A percentile compares a stretch with the other conserved stretches of the same genome.
Conservation (phyloP, 257 asterid genomes). For the Solanum piurae region DNA sequence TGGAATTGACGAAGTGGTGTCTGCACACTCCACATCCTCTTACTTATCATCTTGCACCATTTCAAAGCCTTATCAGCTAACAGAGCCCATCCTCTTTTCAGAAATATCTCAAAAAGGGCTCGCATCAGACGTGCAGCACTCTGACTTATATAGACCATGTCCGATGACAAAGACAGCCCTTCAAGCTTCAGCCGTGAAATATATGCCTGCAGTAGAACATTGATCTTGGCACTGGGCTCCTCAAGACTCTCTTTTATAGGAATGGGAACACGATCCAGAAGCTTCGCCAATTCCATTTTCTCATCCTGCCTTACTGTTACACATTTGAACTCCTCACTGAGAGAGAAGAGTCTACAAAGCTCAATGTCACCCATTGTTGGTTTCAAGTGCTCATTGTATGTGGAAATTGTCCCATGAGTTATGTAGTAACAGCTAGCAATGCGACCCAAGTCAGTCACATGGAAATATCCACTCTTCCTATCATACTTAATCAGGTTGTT, state of each 20-base stretch:
- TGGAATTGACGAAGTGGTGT: slow-evolving; percentile 35
- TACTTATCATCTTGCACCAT: slow-evolving; percentile 35
- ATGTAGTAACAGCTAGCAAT: slow-evolving; percentile 33
- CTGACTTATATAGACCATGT: slow-evolving; percentile 36
- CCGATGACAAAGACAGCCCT: slow-evolving; percentile 29
- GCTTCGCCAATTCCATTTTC: slow-evolving; percentile 31
- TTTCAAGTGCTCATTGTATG: slow-evolving; percentile 30
- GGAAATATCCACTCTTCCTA: slow-evolving; percentile 34
- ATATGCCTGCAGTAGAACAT: slow-evolving; percentile 30
- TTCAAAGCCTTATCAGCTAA: slow-evolving; percentile 29
- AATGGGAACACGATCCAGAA: slow-evolving; percentile 24
- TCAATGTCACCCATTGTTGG: slow-evolving; percentile 35
- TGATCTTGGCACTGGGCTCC: slow-evolving; percentile 36
- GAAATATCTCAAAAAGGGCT: slow-evolving; percentile 27
- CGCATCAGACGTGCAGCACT: slow-evolving; percentile 36
- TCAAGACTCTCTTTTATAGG: slow-evolving; percentile 33
- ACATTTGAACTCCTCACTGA: slow-evolving; percentile 32
- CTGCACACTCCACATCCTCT: slow-evolving; percentile 36
- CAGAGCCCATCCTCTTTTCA: slow-evolving; percentile 31
- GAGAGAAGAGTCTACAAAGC: slow-evolving; percentile 31
- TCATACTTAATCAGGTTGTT: slow-evolving; percentile 30
- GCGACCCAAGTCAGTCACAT: slow-evolving; percentile 36
- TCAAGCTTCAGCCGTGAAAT: slow-evolving; percentile 32
- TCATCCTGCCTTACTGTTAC: slow-evolving; percentile 36
- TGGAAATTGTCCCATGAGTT: slow-evolving; percentile 28